phyloP scores from a whole-genome alignment of 2,329 filamentous ascomycete genomes.

The Dothideomycetes sp. region DNA sequence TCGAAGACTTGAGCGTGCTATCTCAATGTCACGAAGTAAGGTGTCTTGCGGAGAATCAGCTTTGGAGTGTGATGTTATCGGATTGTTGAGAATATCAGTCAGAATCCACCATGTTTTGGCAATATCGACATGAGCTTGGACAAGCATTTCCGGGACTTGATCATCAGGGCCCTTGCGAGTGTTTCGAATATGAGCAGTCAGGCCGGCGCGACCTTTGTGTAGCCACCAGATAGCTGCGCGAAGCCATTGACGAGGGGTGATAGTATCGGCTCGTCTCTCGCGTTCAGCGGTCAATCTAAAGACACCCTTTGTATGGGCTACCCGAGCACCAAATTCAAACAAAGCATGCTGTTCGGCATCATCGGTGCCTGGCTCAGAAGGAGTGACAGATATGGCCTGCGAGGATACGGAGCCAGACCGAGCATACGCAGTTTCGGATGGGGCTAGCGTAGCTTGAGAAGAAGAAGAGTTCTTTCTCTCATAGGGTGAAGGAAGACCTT shows the following conservation, averaged over 20 bases:
- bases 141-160: conserved; percentile 43
- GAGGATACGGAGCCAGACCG: conserved; percentile 3
- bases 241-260: conserved; percentile 50
- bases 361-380: conserved; percentile 23
- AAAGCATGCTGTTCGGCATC: conserved; percentile 53
- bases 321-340: conserved; percentile 59
- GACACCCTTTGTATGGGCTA: conserved; percentile 63
- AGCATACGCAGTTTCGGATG: not conserved
- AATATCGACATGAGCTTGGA: conserved; percentile 77
- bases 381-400: conserved; percentile 8
- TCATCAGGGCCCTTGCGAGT: conserved; percentile 44
- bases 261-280: conserved; percentile 55
- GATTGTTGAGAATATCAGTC: conserved; percentile 29
- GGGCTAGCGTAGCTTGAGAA: too few species aligned
- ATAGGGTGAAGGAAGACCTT: too few species aligned
- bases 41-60: conserved; percentile 12
- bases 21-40: conserved; percentile 1
- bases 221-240: conserved; percentile 85
- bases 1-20: conserved; percentile 39
- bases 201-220: conserved; percentile 63
- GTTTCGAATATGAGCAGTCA: conserved; percentile 64
- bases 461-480: too few species aligned
- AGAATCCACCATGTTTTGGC: conserved; percentile 80
- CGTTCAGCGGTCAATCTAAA: conserved; percentile 72
- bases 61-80: conserved; percentile 3